These are phyloP conservation scores for Endocladia muricata DNA, from an alignment of 31 red algal species.

Conservation along the genomic window DNA sequence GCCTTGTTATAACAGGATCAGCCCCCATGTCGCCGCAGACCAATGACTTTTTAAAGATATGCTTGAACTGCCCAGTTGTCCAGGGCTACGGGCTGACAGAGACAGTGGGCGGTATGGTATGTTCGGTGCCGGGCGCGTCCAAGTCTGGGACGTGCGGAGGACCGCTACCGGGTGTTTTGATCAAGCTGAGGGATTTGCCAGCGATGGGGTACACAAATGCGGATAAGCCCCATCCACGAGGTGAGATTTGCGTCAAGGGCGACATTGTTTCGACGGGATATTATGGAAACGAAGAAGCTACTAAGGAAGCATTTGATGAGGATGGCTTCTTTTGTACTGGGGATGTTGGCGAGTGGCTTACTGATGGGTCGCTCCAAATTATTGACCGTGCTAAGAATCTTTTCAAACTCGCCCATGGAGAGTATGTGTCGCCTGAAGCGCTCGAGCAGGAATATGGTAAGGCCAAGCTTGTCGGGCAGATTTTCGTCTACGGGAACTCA, in stretches of 20 bases:
- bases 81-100: slow-evolving; percentile 97
- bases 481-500: slow-evolving; percentile 91
- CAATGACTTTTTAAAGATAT: slow-evolving; percentile 92
- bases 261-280: slow-evolving; percentile 79
- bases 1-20: slow-evolving; percentile 79
- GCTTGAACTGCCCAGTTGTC: slow-evolving; percentile 67
- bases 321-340: slow-evolving; percentile 91
- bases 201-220: slow-evolving; percentile 82
- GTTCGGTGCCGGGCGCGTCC: slow-evolving; percentile 55
- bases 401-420: slow-evolving; percentile 93
- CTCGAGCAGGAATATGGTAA: slow-evolving; percentile 82
- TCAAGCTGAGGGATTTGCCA: slow-evolving; percentile 89
- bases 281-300: slow-evolving; percentile 85
- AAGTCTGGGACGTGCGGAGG: slow-evolving; percentile 62
- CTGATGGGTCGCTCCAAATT: slow-evolving; percentile 78
- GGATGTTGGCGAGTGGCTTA: slow-evolving; percentile 75
- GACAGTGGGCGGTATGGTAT: slow-evolving; percentile 80
- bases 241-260: slow-evolving; percentile 82
- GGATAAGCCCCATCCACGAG: slow-evolving; percentile 72
- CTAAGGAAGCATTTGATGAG: slow-evolving; percentile 74
- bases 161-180: slow-evolving; percentile 65
- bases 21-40: slow-evolving; percentile 81
- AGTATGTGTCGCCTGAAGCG: slow-evolving; percentile 88
- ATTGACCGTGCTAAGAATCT: slow-evolving; percentile 96
- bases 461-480: slow-evolving; percentile 81